Evolutionary conservation across 768 basidiomycete genomes (phyloP).

Genomic region (Obba rivulosa): DNA sequence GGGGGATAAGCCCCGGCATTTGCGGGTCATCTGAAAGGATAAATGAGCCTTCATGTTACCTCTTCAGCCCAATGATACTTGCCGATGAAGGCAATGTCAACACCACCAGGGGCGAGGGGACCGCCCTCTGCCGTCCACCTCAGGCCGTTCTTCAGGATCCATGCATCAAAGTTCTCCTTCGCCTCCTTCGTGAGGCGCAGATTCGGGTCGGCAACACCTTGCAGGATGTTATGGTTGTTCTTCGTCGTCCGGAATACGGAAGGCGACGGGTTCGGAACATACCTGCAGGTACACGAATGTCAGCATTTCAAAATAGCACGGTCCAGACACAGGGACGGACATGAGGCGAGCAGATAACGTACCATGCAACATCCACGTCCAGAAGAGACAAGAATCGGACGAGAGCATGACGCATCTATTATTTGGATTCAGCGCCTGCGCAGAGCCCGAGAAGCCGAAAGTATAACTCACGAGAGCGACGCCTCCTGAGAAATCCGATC

Average conservation of each 20-base stretch:
- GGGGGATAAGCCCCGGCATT: slow-evolving; percentile 90
- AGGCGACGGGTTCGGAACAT: slow-evolving; percentile 85
- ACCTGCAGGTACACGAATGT: slow-evolving; percentile 39
- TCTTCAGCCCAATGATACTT: slow-evolving; percentile 10
- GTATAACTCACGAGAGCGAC: slow-evolving; percentile 74
- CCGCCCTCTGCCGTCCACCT: slow-evolving; percentile 86
- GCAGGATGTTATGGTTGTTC: slow-evolving; percentile 94
- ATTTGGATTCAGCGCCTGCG: slow-evolving; percentile 17
- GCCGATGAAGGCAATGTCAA: slow-evolving; percentile 89
- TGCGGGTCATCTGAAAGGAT: slow-evolving; percentile 69
- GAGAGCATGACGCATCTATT: slow-evolving; percentile 88
- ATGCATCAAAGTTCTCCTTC: slow-evolving; percentile 76
- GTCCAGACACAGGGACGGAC: slow-evolving; percentile 4
- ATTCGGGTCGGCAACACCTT: slow-evolving; percentile 81
- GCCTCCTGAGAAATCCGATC: slow-evolving; percentile 51
- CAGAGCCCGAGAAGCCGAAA: slow-evolving; percentile 7
- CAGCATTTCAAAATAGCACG: not conserved
- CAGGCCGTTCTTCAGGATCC: slow-evolving; percentile 87
- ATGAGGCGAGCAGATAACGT: slow-evolving; percentile 13
- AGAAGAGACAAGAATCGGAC: slow-evolving; percentile 78
- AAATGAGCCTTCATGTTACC: slow-evolving; percentile 9
- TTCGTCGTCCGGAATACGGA: slow-evolving; percentile 90
- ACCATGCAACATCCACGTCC: slow-evolving; percentile 84
- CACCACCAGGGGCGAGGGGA: slow-evolving; percentile 75
- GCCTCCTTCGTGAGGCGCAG: slow-evolving; percentile 74